Evolutionary conservation across 2,329 filamentous ascomycete genomes (phyloP).

Genomic region (Fusarium sp.): DNA sequence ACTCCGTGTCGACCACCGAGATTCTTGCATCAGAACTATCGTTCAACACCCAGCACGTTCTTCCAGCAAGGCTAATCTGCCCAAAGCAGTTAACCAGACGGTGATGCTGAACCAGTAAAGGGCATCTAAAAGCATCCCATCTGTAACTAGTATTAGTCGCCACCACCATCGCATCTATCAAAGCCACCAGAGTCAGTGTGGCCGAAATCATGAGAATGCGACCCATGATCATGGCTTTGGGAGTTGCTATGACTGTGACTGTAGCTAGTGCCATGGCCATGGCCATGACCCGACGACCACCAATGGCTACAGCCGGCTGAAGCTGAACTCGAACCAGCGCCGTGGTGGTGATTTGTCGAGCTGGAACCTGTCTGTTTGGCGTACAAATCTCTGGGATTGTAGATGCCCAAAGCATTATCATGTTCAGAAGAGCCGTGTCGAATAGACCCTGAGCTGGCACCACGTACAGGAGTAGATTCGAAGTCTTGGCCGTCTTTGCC

Average conservation of each 20-base stretch:
- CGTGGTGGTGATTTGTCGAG: not conserved
- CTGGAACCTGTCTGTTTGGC: not conserved
- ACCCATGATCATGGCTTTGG: not conserved
- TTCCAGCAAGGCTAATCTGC: not conserved
- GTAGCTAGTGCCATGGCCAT: not conserved
- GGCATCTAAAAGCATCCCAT: not conserved
- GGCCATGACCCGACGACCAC: not conserved
- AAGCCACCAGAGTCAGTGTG: not conserved
- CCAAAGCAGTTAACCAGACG: not conserved
- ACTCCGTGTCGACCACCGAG: not conserved
- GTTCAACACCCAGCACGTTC: accelerated
- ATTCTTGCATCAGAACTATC: not conserved
- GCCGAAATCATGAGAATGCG: not conserved
- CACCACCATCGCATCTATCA: not conserved
- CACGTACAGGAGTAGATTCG: not conserved
- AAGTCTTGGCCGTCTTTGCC: not conserved
- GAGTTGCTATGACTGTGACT: not conserved
- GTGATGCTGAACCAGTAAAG: too few species aligned
- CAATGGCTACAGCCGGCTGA: not conserved
- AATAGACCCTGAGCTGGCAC: not conserved
- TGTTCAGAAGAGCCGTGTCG: not conserved
- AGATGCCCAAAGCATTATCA: not conserved
- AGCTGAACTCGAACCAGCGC: not conserved
- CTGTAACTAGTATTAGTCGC: not conserved
- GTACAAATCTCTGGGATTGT: not conserved